Evolutionary conservation across 2,329 filamentous ascomycete genomes (phyloP), one percentile per base, ranked within the genome.

Genomic region (Rosellinia necatrix): DNA sequence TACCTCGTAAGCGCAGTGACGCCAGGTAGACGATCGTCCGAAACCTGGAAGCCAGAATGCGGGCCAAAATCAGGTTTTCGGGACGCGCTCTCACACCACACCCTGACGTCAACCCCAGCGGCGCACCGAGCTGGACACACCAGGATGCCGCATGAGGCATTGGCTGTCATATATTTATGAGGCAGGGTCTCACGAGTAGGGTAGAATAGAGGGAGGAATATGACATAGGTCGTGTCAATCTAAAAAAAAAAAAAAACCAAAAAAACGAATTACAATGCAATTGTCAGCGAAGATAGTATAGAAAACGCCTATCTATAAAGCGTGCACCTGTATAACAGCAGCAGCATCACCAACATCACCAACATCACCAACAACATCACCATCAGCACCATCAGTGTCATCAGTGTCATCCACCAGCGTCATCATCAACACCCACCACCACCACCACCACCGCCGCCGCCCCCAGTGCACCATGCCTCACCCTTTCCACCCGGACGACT

Each of bases 401-500:
- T 7, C 7, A 44, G 3, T 19, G 35, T 21, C 51, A 48, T 6
- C 29, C n/a, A 52, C 2, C 35, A 44, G 15, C 46, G 42, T 6
- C 21, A 46, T 44, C 32, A 10, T 17, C 22, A 24, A 25, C 44
- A 32, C 17, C 24, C n/a, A n/a, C n/a, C n/a, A n/a, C n/a, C n/a
- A n/a, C n/a, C n/a, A n/a, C n/a, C n/a, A n/a, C 10, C 42, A 12
- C 37, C 38, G 25, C 25, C 10, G 17, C 30, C 30, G 4, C 29
- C 27, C 27, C 6, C 12, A 6, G 27, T 29, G 34, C 49, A 68
- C 34, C 53, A 71, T 70, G 68, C 66, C 65, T 56, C 63, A 70
- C 61, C 70, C 70, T 9, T 72, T 72, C 61, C 58, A 65, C 58
- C 70, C 70, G 9, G 62, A 71, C 21, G 70, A 72, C 66, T 71